phyloP scores from a whole-genome alignment of 768 basidiomycete genomes.

The Pleurotus tuber-regium region DNA sequence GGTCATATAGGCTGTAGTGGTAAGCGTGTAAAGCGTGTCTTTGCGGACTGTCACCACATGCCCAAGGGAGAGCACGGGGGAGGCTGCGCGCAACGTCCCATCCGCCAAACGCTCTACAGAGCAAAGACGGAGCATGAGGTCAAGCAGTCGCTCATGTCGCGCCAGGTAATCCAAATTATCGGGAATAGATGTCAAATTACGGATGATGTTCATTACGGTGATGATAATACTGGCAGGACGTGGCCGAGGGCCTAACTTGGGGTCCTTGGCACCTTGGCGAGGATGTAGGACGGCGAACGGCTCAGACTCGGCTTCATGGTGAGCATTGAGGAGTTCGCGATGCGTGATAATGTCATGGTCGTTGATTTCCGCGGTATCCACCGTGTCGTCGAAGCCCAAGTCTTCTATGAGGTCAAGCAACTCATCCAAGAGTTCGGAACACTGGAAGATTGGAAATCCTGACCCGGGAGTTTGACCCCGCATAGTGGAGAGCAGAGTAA shows the following conservation, averaged over 20 bases:
- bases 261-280: slow-evolving; percentile 50
- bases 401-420: slow-evolving; percentile 86
- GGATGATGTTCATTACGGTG: slow-evolving; percentile 73
- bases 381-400: slow-evolving; percentile 59
- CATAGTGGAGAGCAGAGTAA: slow-evolving; percentile 80
- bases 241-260: slow-evolving; percentile 53
- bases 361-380: slow-evolving; percentile 27
- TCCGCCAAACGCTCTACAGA: slow-evolving; percentile 36
- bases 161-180: slow-evolving; percentile 73
- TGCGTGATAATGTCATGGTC: slow-evolving; percentile 54
- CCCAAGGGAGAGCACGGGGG: slow-evolving; percentile 60
- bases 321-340: slow-evolving; percentile 55
- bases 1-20: slow-evolving; percentile 54
- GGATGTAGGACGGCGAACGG: slow-evolving; percentile 57
- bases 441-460: slow-evolving; percentile 75
- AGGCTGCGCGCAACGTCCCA: slow-evolving; percentile 39
- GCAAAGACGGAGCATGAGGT: slow-evolving; percentile 70
- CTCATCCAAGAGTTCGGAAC: slow-evolving; percentile 82
- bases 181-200: slow-evolving; percentile 74
- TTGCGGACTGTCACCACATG: slow-evolving; percentile 75
- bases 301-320: slow-evolving; percentile 55
- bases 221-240: slow-evolving; percentile 70
- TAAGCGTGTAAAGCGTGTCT: slow-evolving; percentile 70
- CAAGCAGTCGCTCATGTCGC: slow-evolving; percentile 59
- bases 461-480: slow-evolving; percentile 58